Conservation (phyloP, 73 alveolate genomes). For the Paramecium sexaurelia region DNA sequence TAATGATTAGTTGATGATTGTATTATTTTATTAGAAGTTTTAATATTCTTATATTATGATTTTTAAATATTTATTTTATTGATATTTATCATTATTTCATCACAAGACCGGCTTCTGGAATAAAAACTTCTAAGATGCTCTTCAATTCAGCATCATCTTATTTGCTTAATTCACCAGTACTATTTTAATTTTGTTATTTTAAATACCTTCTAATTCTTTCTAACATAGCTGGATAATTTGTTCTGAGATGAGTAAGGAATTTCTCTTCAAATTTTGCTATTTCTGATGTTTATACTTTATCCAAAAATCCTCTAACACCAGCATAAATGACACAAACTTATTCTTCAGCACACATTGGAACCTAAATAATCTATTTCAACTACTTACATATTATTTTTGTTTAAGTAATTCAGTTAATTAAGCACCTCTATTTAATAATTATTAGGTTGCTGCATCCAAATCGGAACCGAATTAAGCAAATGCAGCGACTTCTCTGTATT, state of each 20-base stretch:
- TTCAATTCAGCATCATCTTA: slow-evolving; percentile 78
- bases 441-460: slow-evolving; percentile 96
- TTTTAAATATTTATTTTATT: neutral
- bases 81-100: slow-evolving; percentile 53
- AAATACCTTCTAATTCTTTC: slow-evolving; percentile 77
- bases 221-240: slow-evolving; percentile 82
- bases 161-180: slow-evolving; percentile 55
- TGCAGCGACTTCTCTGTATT: slow-evolving; percentile 98
- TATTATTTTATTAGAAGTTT: neutral
- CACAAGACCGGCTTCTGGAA: slow-evolving; percentile 76
- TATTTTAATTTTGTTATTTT: neutral
- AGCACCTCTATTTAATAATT: slow-evolving; percentile 94
- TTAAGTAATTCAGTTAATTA: slow-evolving; percentile 89
- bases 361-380: neutral
- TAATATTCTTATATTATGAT: neutral
- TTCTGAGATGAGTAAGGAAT: slow-evolving; percentile 78
- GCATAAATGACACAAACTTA: slow-evolving; percentile 95
- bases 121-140: slow-evolving; percentile 78
- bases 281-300: slow-evolving; percentile 86
- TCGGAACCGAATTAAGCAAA: slow-evolving; percentile 98
- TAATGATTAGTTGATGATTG: neutral
- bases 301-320: slow-evolving; percentile 97
- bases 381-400: slow-evolving; percentile 88
- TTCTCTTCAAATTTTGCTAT: slow-evolving; percentile 83
- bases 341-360: slow-evolving; percentile 93